Conservation (phyloP, 1,284 basidiomycete genomes). For the Gomphus sp. region DNA sequence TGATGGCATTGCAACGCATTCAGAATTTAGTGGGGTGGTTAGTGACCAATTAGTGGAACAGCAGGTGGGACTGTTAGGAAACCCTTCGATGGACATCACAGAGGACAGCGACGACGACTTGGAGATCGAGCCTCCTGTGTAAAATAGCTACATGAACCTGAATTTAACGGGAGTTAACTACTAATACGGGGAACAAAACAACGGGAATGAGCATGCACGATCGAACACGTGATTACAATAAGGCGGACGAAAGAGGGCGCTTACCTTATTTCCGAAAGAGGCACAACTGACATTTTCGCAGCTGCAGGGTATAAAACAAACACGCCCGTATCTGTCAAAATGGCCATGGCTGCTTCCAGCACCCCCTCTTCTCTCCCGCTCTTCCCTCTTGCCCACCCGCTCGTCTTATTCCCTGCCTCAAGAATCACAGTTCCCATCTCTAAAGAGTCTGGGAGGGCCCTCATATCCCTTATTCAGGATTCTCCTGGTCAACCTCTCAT, state of each 20-base stretch:
- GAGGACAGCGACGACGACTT: not conserved
- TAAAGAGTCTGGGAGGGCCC: slow-evolving; percentile 43
- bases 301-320: not conserved
- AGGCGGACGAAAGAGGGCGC: not conserved
- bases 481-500: slow-evolving; percentile 51
- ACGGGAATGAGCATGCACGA: not conserved
- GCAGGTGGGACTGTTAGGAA: not conserved
- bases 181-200: not conserved
- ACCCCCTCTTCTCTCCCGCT: slow-evolving; percentile 39
- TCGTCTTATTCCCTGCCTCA: slow-evolving; percentile 58
- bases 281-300: not conserved
- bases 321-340: not conserved
- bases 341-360: slow-evolving; percentile 16
- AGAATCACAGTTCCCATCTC: slow-evolving; percentile 53
- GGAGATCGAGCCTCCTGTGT: too few species aligned
- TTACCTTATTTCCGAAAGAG: too few species aligned
- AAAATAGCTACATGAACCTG: not conserved
- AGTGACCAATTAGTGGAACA: too few species aligned
- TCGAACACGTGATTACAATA: slow-evolving; percentile 5
- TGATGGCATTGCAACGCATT: not conserved
- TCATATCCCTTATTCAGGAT: slow-evolving; percentile 51
- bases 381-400: slow-evolving; percentile 52
- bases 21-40: not conserved
- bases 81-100: not conserved
- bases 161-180: not conserved